phyloP scores from a whole-genome alignment of 164 flowering plant species.

The Umbellularia californica region DNA sequence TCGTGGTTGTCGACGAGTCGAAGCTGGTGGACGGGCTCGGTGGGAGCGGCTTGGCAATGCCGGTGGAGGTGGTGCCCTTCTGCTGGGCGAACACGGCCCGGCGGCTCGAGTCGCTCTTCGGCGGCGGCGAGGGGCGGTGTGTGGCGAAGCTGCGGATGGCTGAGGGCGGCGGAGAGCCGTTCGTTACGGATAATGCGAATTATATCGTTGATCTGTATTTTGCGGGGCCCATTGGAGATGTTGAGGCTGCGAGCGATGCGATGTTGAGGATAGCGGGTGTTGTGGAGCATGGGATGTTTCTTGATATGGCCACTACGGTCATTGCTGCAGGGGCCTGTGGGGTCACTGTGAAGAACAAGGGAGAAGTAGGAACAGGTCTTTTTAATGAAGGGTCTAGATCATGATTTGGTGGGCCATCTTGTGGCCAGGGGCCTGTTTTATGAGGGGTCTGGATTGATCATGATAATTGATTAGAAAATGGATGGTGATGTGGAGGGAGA shows the following conservation, averaged over 20 bases:
- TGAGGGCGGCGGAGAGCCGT: slow-evolving; percentile 32
- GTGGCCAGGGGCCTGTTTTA: no score
- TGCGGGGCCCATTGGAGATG: slow-evolving; percentile 49
- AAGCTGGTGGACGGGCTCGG: slow-evolving; percentile 64
- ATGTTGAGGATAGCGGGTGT: slow-evolving; percentile 73
- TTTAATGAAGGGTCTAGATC: no score
- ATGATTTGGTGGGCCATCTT: no score
- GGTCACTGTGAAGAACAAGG: slow-evolving; percentile 49
- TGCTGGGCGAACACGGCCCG: slow-evolving; percentile 64
- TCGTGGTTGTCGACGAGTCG: slow-evolving; percentile 76
- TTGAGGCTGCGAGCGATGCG: slow-evolving; percentile 58
- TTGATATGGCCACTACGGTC: slow-evolving; percentile 79
- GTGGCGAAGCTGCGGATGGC: slow-evolving; percentile 52
- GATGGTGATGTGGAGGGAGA: no score
- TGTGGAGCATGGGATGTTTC: slow-evolving; percentile 94
- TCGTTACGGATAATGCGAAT: slow-evolving; percentile 70
- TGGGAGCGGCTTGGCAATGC: slow-evolving; percentile 72
- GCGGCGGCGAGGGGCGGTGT: slow-evolving; percentile 52
- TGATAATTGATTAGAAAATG: no score
- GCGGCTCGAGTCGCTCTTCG: slow-evolving; percentile 51
- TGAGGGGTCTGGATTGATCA: no score
- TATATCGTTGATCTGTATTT: slow-evolving; percentile 82
- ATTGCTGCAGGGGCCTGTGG: slow-evolving; percentile 75
- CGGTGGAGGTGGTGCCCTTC: slow-evolving; percentile 76
- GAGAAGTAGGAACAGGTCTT: no score